A percentile compares a stretch with the other conserved stretches of the same genome.
phyloP scores from a whole-genome alignment of 768 basidiomycete genomes.

The Mycena floridula region DNA sequence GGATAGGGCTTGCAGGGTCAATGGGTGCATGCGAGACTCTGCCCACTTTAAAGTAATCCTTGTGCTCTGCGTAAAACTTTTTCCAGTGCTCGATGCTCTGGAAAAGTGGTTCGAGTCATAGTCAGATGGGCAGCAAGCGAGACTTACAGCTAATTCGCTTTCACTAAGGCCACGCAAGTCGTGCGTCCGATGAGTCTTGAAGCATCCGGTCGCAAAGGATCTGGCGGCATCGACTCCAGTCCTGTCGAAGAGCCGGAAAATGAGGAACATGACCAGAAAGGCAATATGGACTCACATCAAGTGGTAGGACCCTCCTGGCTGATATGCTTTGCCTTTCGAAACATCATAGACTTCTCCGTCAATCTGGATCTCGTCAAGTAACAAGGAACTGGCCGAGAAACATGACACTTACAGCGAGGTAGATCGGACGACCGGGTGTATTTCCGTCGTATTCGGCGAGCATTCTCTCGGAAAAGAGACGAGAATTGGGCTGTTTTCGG shows the following conservation, averaged over 20 bases:
- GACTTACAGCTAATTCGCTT: conserved; percentile 61
- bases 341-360: conserved; percentile 94
- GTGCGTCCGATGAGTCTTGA: conserved; percentile 84
- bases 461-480: conserved; percentile 67
- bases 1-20: conserved; percentile 70
- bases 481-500: conserved; percentile 33
- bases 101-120: not conserved
- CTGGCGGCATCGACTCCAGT: conserved; percentile 87
- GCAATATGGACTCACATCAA: conserved; percentile 44
- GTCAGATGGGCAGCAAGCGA: not conserved
- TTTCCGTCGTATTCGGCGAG: conserved; percentile 69
- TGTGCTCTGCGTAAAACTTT: conserved; percentile 77
- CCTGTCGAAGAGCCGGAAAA: conserved; percentile 35
- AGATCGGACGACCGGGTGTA: conserved; percentile 61
- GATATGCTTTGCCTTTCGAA: conserved; percentile 72
- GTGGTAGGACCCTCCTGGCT: conserved; percentile 82
- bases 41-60: conserved; percentile 75
- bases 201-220: conserved; percentile 92
- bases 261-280: conserved; percentile 6
- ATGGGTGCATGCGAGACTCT: conserved; percentile 70
- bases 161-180: conserved; percentile 80
- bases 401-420: conserved; percentile 63
- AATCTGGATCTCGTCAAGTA: conserved; percentile 44
- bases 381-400: conserved; percentile 2
- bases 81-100: conserved; percentile 88